A percentile compares a stretch with the other conserved stretches of the same genome.
phyloP scores from a whole-genome alignment of 495 filamentous ascomycete species.

The Acidomyces sp. region DNA sequence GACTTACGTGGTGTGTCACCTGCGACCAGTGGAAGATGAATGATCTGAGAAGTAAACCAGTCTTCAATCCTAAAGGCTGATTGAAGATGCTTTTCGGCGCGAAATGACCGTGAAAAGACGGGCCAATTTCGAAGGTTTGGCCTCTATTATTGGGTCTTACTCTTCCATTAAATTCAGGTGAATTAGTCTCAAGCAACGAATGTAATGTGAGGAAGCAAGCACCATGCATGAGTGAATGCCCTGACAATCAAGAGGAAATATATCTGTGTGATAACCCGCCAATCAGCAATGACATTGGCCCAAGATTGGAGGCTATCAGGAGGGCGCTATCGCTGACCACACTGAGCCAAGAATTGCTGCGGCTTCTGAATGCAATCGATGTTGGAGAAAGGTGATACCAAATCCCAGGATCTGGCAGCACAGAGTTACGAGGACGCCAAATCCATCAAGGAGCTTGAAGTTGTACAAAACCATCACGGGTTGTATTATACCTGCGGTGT shows the following conservation, averaged over 20 bases:
- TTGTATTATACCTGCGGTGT: slow-evolving; percentile 1
- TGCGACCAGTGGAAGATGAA: slow-evolving; percentile 92
- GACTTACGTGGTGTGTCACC: slow-evolving; percentile 80
- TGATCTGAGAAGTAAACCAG: slow-evolving; percentile 72
- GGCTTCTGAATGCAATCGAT: slow-evolving; percentile 68
- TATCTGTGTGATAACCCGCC: slow-evolving; percentile 69
- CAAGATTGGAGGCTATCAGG: slow-evolving; percentile 74
- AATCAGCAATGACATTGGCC: slow-evolving; percentile 65
- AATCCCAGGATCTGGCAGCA: slow-evolving; percentile 80
- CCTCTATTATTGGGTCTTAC: no score
- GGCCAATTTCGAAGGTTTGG: no score
- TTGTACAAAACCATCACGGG: slow-evolving; percentile 4
- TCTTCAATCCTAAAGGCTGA: slow-evolving; percentile 46
- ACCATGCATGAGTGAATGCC: slow-evolving; percentile 42
- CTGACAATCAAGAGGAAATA: slow-evolving; percentile 56
- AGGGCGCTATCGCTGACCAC: slow-evolving; percentile 80
- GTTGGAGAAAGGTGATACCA: slow-evolving; percentile 64
- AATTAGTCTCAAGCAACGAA: slow-evolving; percentile 84
- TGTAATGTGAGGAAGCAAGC: slow-evolving; percentile 74
- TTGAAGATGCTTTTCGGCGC: slow-evolving; percentile 24
- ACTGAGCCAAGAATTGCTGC: slow-evolving; percentile 88
- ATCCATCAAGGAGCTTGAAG: slow-evolving; percentile 2
- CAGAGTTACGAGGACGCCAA: slow-evolving; percentile 51
- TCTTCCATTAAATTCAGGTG: slow-evolving; percentile 83
- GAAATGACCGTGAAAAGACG: no score